Percentiles rank a stretch among this genome's conserved stretches.
Evolutionary conservation across 345 rosid species (phyloP).

Genomic region (Erucastrum elatum): DNA sequence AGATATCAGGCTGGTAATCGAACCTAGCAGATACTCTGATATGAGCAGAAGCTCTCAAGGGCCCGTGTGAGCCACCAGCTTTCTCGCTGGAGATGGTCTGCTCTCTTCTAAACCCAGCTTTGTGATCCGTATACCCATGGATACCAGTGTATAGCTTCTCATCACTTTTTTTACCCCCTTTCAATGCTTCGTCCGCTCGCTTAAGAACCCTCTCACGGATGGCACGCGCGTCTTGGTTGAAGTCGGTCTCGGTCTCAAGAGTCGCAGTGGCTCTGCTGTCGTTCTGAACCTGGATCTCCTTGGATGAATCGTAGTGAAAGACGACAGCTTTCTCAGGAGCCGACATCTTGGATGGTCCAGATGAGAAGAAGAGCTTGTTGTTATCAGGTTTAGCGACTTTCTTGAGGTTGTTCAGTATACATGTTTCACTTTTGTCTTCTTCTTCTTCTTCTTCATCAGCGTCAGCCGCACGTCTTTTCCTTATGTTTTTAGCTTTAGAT

Average conservation of each 20-base stretch:
- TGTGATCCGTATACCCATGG: slow-evolving; percentile 81
- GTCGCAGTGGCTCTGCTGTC: slow-evolving; percentile 82
- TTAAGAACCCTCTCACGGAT: slow-evolving; percentile 81
- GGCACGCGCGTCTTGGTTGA: slow-evolving; percentile 74
- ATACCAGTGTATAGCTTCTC: slow-evolving; percentile 79
- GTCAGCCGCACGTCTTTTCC: slow-evolving; percentile 55
- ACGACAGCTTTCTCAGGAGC: slow-evolving; percentile 38
- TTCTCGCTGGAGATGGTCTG: slow-evolving; percentile 84
- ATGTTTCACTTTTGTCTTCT: slow-evolving; percentile 47
- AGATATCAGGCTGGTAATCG: slow-evolving; percentile 89
- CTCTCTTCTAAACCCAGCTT: slow-evolving; percentile 91
- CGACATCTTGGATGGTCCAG: slow-evolving; percentile 57
- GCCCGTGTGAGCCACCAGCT: slow-evolving; percentile 92
- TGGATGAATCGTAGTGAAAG: slow-evolving; percentile 82
- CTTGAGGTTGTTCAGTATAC: slow-evolving; percentile 51
- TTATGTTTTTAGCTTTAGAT: slow-evolving; percentile 62
- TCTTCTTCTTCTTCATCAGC: slow-evolving; percentile 58
- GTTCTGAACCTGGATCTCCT: slow-evolving; percentile 81
- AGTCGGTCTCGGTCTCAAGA: slow-evolving; percentile 87
- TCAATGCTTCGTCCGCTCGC: slow-evolving; percentile 62
- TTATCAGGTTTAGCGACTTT: slow-evolving; percentile 50
- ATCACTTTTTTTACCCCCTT: slow-evolving; percentile 51
- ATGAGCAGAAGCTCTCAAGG: slow-evolving; percentile 93
- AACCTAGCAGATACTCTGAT: slow-evolving; percentile 86
- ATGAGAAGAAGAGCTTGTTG: slow-evolving; percentile 65